Conservation (phyloP, 2,329 filamentous ascomycete species). For the Cercospora zeae-maydis region DNA sequence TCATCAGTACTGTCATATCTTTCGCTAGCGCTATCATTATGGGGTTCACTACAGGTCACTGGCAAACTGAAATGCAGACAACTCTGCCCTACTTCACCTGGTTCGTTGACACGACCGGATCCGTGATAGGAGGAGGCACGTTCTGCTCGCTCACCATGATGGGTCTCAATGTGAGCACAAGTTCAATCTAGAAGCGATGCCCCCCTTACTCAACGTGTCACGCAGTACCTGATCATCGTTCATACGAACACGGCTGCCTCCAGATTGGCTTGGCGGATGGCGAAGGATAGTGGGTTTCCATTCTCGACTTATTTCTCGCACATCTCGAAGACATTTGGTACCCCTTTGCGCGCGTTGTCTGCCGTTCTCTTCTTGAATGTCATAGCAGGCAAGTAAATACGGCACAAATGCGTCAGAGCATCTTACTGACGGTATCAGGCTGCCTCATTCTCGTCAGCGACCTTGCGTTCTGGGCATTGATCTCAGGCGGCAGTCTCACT, state of each 20-base stretch:
- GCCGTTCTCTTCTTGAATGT: not conserved
- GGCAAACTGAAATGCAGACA: conserved; percentile 3
- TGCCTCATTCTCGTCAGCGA: not conserved
- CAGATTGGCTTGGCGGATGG: conserved; percentile 9
- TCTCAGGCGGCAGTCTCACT: not conserved
- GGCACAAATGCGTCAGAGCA: no score
- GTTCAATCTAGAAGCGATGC: no score
- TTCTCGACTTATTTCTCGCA: not conserved
- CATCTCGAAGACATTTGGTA: not conserved
- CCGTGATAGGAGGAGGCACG: conserved; percentile 6
- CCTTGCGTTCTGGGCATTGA: not conserved
- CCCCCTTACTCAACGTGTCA: not conserved
- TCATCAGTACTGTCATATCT: conserved; percentile 1
- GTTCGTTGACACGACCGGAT: conserved; percentile 6
- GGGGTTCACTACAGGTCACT: conserved; percentile 10
- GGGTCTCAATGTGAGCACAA: conserved; percentile 9
- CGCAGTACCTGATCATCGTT: conserved; percentile 10
- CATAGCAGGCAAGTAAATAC: not conserved
- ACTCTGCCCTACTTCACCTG: conserved; percentile 9
- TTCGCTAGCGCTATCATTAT: conserved; percentile 1
- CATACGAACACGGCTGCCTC: conserved; percentile 8
- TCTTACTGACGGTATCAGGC: not conserved
- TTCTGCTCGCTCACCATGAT: conserved; percentile 6
- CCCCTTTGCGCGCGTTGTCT: not conserved
- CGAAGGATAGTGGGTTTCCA: conserved; percentile 5